These are phyloP conservation scores for Colletotrichum echinochloae DNA, from an alignment of 2,329 filamentous ascomycete genomes.

Conservation along the genomic window DNA sequence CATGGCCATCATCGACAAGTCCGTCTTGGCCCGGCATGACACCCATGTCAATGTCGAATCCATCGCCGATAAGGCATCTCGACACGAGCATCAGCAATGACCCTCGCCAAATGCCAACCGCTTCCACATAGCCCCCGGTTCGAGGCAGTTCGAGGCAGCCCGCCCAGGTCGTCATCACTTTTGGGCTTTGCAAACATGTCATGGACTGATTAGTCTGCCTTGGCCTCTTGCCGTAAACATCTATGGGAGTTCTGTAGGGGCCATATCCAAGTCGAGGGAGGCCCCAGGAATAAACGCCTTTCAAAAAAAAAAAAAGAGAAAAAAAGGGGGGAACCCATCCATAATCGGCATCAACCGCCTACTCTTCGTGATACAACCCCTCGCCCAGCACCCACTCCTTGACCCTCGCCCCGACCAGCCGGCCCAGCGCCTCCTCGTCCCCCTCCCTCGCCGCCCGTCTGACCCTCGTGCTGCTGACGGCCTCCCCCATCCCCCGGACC, in stretches of 20 bases:
- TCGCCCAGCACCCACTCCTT: constrained; percentile 67
- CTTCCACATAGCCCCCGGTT: not conserved
- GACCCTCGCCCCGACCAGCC: constrained; percentile 69
- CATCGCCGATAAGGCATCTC: not conserved
- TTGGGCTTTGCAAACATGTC: too few relatives aligned
- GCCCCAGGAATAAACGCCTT: too few relatives aligned
- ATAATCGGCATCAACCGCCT: too few relatives aligned
- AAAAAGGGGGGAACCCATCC: too few relatives aligned
- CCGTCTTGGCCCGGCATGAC: not conserved
- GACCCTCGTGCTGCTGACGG: constrained; percentile 72
- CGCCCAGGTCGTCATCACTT: not conserved
- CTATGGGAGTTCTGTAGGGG: not conserved
- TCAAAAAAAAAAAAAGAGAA: too few relatives aligned
- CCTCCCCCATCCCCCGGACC: constrained; percentile 58
- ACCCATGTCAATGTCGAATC: not conserved
- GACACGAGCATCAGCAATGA: not conserved
- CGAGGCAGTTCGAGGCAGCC: too few relatives aligned
- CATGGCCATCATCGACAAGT: not conserved
- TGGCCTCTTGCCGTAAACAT: too few relatives aligned
- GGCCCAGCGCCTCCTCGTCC: constrained; percentile 60
- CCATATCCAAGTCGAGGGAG: not conserved
- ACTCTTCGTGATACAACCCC: constrained; percentile 64
- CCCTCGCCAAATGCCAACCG: not conserved
- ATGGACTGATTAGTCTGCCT: not conserved
- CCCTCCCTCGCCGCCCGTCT: constrained; percentile 64